Conservation (phyloP, 1,139 yeast species). For the Hemisphaericaspora xylofermentans region DNA sequence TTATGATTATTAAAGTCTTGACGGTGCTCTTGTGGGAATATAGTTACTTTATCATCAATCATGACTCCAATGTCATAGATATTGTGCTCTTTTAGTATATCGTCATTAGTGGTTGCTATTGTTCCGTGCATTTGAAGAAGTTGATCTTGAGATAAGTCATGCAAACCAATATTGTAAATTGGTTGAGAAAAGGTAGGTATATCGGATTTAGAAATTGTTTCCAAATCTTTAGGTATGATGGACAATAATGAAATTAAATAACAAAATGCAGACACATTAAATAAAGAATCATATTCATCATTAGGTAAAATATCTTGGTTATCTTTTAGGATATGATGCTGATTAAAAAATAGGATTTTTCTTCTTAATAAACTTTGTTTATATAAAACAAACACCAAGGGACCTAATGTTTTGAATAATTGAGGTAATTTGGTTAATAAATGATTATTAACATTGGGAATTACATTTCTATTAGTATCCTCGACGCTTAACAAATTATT, state of each 20-base stretch:
- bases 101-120: slow-evolving; percentile 73
- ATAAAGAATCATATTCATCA: slow-evolving; percentile 9
- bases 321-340: slow-evolving; percentile 26
- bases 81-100: slow-evolving; percentile 54
- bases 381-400: slow-evolving; percentile 69
- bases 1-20: slow-evolving; percentile 8
- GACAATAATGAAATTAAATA: slow-evolving; percentile 39
- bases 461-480: slow-evolving; percentile 2
- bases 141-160: slow-evolving; percentile 39
- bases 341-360: slow-evolving; percentile 57
- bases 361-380: slow-evolving; percentile 65
- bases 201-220: slow-evolving; percentile 17
- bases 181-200: slow-evolving; percentile 39
- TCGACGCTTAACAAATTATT: neutral
- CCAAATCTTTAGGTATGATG: slow-evolving; percentile 35
- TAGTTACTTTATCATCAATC: slow-evolving; percentile 13
- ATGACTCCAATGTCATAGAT: slow-evolving; percentile 54
- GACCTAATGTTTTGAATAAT: slow-evolving; percentile 60
- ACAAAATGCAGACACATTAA: slow-evolving; percentile 28
- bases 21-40: slow-evolving; percentile 7
- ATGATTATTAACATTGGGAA: slow-evolving; percentile 36
- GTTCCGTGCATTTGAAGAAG: slow-evolving; percentile 32
- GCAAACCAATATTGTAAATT: slow-evolving; percentile 63
- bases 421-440: slow-evolving; percentile 49
- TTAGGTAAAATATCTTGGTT: slow-evolving; percentile 8